Evolutionary conservation across 345 rosid genomes (phyloP).

Genomic region (Pistacia integerrima): DNA sequence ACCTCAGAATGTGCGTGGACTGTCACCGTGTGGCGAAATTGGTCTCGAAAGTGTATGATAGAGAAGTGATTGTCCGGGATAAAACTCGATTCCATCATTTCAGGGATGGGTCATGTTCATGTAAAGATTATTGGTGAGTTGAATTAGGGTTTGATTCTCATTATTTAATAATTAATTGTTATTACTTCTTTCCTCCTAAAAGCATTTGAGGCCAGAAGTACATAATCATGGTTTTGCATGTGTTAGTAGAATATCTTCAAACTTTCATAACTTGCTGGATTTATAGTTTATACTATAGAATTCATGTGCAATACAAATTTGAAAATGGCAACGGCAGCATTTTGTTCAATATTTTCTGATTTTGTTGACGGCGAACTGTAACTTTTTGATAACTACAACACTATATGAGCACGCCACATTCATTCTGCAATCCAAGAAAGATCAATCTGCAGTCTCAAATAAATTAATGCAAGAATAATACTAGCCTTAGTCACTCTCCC

Average conservation of each 20-base stretch:
- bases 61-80: slow-evolving; percentile 46
- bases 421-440: slow-evolving; percentile 60
- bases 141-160: not conserved
- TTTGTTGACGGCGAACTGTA: not conserved
- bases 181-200: not conserved
- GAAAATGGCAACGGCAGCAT: not conserved
- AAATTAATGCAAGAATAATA: not conserved
- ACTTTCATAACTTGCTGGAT: too few species aligned
- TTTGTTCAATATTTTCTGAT: not conserved
- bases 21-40: slow-evolving; percentile 40
- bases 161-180: not conserved
- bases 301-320: not conserved
- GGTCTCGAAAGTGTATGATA: slow-evolving; percentile 38
- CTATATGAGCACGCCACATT: too few species aligned
- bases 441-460: slow-evolving; percentile 16
- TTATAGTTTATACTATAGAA: not conserved
- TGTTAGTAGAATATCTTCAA: not conserved
- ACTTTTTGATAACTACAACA: not conserved
- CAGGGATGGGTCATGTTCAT: slow-evolving; percentile 39
- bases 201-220: slow-evolving; percentile 2
- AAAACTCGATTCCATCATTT: slow-evolving; percentile 48
- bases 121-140: slow-evolving; percentile 46
- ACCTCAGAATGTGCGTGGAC: slow-evolving; percentile 48
- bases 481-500: too few species aligned
- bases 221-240: not conserved